phyloP scores from a whole-genome alignment of 225 moss, liverwort and hornwort species.

The Physcomitrellopsis africana region DNA sequence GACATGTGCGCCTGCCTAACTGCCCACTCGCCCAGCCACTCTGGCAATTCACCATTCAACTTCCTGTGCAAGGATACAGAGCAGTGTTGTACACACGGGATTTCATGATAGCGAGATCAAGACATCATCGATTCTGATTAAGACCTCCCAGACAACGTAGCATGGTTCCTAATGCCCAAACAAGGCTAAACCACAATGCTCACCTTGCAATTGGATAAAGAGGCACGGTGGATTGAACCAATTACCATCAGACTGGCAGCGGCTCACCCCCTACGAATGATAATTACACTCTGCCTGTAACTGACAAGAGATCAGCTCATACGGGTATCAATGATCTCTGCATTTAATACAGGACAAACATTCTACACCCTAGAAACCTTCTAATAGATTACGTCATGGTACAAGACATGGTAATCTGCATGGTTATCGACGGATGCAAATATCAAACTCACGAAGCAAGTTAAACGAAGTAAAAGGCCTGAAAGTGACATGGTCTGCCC shows the following conservation, averaged over 20 bases:
- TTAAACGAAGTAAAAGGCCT: neutral
- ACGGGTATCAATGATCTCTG: conserved; percentile 28
- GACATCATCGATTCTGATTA: too few relatives aligned
- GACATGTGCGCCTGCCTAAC: too few relatives aligned
- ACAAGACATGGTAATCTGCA: neutral
- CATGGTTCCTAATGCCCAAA: too few relatives aligned
- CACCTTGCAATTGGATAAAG: neutral
- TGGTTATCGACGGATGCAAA: neutral
- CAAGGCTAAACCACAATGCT: too few relatives aligned
- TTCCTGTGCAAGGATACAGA: too few relatives aligned
- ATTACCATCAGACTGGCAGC: conserved; percentile 28
- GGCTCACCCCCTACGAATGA: conserved; percentile 45
- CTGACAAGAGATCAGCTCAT: conserved; percentile 50
- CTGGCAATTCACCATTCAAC: too few relatives aligned
- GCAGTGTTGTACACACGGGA: too few relatives aligned
- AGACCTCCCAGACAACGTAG: too few relatives aligned
- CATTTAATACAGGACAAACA: conserved; percentile 19
- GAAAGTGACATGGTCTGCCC: conserved; percentile 34
- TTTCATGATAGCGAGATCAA: too few relatives aligned
- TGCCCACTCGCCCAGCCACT: too few relatives aligned
- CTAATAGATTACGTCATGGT: conserved; percentile 9
- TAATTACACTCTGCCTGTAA: conserved; percentile 35
- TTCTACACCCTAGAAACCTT: too few relatives aligned
- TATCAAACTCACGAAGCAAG: neutral
- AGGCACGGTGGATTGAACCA: conserved; percentile 53